Percentiles rank a stretch among this genome's conserved stretches.
Conservation (phyloP, 495 filamentous ascomycete species). For the Aspergillus incahuasiensis region DNA sequence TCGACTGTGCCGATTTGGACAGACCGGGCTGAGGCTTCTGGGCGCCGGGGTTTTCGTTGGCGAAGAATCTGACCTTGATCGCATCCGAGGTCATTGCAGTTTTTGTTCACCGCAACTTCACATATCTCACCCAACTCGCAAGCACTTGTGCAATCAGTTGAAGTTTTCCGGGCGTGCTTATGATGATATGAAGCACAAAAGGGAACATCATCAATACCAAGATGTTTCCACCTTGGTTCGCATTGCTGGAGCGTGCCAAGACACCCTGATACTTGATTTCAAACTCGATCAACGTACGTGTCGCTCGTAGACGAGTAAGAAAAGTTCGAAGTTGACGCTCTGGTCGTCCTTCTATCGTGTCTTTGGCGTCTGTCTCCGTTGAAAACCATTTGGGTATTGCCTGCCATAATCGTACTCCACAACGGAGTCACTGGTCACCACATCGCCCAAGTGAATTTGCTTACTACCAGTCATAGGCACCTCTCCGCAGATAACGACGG, state of each 20-base stretch:
- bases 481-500: not conserved
- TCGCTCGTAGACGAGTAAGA: not conserved
- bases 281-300: not conserved
- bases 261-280: not conserved
- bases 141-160: not conserved
- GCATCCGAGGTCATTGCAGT: not conserved
- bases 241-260: not conserved
- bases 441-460: constrained; percentile 39
- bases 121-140: not conserved
- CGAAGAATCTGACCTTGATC: not conserved
- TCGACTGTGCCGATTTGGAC: constrained; percentile 9
- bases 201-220: not conserved
- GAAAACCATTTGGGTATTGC: constrained; percentile 23
- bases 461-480: not conserved
- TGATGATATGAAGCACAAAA: constrained; percentile 1
- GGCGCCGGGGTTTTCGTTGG: not conserved
- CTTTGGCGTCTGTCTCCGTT: constrained; percentile 15
- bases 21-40: not conserved
- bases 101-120: not conserved
- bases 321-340: not conserved
- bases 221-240: not conserved
- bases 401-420: constrained; percentile 38
- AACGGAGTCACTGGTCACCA: constrained; percentile 36
- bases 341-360: not conserved
- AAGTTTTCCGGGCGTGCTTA: not conserved